A percentile compares a stretch with the other conserved stretches of the same genome.
These are phyloP conservation scores for Cubamyces sp. DNA, from an alignment of 768 basidiomycete genomes.

Conservation along the genomic window DNA sequence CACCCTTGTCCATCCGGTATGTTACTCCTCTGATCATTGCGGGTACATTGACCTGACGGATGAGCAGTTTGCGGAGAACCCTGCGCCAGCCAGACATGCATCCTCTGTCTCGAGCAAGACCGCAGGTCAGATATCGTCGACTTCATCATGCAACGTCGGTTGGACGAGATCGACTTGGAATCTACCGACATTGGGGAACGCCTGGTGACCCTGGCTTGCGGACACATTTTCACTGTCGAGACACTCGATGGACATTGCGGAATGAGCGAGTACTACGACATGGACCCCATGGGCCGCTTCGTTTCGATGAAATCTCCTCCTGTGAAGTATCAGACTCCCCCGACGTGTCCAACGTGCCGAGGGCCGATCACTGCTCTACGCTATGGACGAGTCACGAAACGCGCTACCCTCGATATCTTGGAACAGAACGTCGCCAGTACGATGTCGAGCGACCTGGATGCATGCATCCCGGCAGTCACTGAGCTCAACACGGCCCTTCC, in stretches of 20 bases:
- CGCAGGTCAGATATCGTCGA: constrained; percentile 39
- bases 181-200: constrained; percentile 37
- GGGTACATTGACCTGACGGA: not conserved
- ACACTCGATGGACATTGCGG: constrained; percentile 43
- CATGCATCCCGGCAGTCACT: constrained; percentile 17
- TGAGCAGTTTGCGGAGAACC: constrained; percentile 43
- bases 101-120: constrained; percentile 34
- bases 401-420: constrained; percentile 41
- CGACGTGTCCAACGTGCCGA: constrained; percentile 42
- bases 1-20: constrained; percentile 44
- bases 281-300: constrained; percentile 31
- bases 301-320: constrained; percentile 33
- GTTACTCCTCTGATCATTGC: not conserved
- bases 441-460: constrained; percentile 32
- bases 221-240: constrained; percentile 45
- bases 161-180: constrained; percentile 32
- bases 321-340: constrained; percentile 35
- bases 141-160: constrained; percentile 37
- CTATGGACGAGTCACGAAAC: constrained; percentile 42
- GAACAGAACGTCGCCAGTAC: constrained; percentile 42
- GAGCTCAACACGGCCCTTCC: constrained; percentile 11
- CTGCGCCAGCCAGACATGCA: constrained; percentile 39
- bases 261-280: constrained; percentile 36
- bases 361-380: constrained; percentile 38
- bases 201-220: constrained; percentile 37